phyloP scores from a whole-genome alignment of 2,329 filamentous ascomycete genomes.

The Plenodomus tracheiphilus region DNA sequence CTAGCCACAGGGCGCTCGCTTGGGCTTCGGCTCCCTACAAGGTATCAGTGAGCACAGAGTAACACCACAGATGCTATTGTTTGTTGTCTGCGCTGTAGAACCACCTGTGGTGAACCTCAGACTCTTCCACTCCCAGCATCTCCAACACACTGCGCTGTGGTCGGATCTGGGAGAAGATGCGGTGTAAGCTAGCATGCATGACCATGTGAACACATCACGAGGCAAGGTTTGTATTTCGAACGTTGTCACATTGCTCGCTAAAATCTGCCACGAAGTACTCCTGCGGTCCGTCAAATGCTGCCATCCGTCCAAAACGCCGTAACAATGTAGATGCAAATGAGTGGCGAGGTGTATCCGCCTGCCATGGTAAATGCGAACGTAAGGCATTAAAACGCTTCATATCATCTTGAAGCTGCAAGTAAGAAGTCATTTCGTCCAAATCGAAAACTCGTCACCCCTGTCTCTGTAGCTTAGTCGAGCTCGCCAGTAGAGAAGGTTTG shows the following conservation, averaged over 20 bases:
- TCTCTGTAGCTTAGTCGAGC: constrained; percentile 25
- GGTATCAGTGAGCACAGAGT: background rate
- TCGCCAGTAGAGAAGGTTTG: constrained; percentile 26
- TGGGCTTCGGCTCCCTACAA: background rate
- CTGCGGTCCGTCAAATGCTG: background rate
- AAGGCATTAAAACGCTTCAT: constrained; percentile 21
- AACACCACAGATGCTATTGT: background rate
- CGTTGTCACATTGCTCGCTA: background rate
- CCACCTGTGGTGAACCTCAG: background rate
- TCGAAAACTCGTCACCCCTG: background rate
- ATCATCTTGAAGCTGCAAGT: constrained; percentile 20
- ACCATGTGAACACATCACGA: background rate
- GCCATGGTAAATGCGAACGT: constrained; percentile 26
- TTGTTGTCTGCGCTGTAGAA: background rate
- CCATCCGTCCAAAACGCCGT: constrained; percentile 9
- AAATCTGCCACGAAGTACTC: background rate
- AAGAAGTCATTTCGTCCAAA: constrained; percentile 4
- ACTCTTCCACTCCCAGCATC: background rate
- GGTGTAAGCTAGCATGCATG: background rate
- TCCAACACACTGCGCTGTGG: background rate
- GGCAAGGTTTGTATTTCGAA: background rate
- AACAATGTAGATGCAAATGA: constrained; percentile 18
- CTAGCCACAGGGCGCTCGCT: background rate
- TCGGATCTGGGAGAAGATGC: background rate
- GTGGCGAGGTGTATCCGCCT: constrained; percentile 15